Percentiles rank a stretch among this genome's conserved stretches.
These are phyloP conservation scores for Brettanomyces anomalus DNA, from an alignment of 805 yeast genomes.

Conservation along the genomic window DNA sequence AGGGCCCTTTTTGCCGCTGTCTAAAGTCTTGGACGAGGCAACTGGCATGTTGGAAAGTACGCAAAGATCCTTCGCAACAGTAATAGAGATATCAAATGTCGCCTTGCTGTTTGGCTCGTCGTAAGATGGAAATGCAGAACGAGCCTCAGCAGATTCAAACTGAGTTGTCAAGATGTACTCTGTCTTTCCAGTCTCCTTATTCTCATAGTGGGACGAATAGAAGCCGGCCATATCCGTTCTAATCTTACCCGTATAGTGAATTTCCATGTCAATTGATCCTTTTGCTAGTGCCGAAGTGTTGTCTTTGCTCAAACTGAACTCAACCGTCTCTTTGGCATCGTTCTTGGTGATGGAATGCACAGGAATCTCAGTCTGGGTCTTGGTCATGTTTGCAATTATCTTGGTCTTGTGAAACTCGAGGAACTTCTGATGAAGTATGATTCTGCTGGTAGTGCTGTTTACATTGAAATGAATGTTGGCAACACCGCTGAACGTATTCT, in stretches of 20 bases:
- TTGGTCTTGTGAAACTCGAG: conserved; percentile 24
- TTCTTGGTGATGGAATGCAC: conserved; percentile 11
- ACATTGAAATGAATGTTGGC: conserved; percentile 41
- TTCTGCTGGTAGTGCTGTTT: conserved; percentile 29
- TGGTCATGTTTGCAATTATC: conserved; percentile 12
- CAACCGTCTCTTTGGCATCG: conserved; percentile 51
- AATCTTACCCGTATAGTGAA: conserved; percentile 34
- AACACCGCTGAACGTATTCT: conserved; percentile 37
- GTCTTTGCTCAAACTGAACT: conserved; percentile 37
- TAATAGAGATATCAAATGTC: conserved; percentile 38
- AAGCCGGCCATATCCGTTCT: conserved; percentile 51
- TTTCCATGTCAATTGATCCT: conserved; percentile 23
- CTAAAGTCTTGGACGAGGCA: conserved; percentile 10
- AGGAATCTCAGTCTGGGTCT: conserved; percentile 20
- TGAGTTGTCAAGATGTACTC: conserved; percentile 42
- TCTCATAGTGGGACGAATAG: conserved; percentile 37
- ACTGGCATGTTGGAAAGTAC: conserved; percentile 43
- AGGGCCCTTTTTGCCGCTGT: conserved; percentile 15
- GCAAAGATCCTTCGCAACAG: conserved; percentile 24
- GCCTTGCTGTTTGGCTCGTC: conserved; percentile 53
- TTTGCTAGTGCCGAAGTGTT: conserved; percentile 23
- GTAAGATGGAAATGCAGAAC: conserved; percentile 50
- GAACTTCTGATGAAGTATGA: conserved; percentile 42
- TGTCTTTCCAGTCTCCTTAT: conserved; percentile 23
- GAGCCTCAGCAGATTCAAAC: conserved; percentile 51